Percentiles rank a stretch among this genome's conserved stretches.
phyloP scores from a whole-genome alignment of 352 stramenopile species.

The Phytophthora quininea region DNA sequence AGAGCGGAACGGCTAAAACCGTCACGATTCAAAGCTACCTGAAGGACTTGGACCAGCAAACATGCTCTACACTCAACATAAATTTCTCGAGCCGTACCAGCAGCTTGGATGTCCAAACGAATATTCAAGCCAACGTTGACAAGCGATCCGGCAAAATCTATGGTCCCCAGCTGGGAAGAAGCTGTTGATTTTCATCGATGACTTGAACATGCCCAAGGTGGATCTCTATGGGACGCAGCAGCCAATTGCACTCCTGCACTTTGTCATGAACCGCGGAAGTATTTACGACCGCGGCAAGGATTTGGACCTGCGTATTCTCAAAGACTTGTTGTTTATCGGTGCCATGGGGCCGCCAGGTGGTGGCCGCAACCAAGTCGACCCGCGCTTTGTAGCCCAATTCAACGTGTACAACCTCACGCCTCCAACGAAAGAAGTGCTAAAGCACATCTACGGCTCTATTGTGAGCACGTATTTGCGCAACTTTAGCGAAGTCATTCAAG shows the following conservation, averaged over 20 bases:
- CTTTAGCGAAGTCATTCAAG: conserved; percentile 89
- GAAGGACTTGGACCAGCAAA: conserved; percentile 74
- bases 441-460: conserved; percentile 94
- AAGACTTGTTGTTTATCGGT: conserved; percentile 94
- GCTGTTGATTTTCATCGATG: conserved; percentile 95
- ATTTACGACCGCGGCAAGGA: conserved; percentile 97
- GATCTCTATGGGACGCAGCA: conserved; percentile 96
- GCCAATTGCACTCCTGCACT: conserved; percentile 94
- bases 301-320: conserved; percentile 92
- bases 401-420: conserved; percentile 96
- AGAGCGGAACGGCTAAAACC: conserved; percentile 95
- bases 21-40: conserved; percentile 96
- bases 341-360: conserved; percentile 96
- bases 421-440: conserved; percentile 90
- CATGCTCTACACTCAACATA: conserved; percentile 76
- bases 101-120: conserved; percentile 93
- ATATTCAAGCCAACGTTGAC: conserved; percentile 95
- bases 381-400: conserved; percentile 94
- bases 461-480: conserved; percentile 89
- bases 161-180: conserved; percentile 94
- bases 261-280: conserved; percentile 90
- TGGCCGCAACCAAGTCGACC: conserved; percentile 94
- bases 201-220: conserved; percentile 97
- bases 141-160: conserved; percentile 96
- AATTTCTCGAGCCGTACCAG: conserved; percentile 96